Conservation (phyloP, 2,329 filamentous ascomycete species). For the Emmonsiellopsis sp. region DNA sequence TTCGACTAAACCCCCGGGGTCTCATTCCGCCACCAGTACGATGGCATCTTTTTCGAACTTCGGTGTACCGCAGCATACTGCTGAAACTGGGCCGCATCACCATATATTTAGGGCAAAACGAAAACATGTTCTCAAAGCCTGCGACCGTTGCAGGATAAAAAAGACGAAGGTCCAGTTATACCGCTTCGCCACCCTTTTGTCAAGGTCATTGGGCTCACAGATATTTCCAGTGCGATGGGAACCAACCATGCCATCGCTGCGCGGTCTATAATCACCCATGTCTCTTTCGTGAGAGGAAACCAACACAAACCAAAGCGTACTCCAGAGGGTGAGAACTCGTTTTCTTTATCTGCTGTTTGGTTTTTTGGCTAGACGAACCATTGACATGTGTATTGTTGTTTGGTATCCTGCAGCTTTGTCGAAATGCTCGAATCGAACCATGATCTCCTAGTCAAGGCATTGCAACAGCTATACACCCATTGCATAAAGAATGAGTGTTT, state of each 20-base stretch:
- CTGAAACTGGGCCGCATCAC: slow-evolving; percentile 28
- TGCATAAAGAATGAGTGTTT: slow-evolving; percentile 35
- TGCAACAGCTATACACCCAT: slow-evolving; percentile 34
- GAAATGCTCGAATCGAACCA: slow-evolving; percentile 38
- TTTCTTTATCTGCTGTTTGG: not conserved
- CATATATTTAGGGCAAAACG: slow-evolving; percentile 35
- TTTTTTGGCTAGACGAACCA: not conserved
- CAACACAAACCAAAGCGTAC: slow-evolving; percentile 36
- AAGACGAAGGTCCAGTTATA: slow-evolving; percentile 33
- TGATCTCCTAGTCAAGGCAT: slow-evolving; percentile 33
- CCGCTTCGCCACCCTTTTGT: slow-evolving; percentile 1
- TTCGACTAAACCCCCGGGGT: slow-evolving; percentile 24
- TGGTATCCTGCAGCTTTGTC: slow-evolving; percentile 26
- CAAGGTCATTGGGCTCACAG: slow-evolving; percentile 6
- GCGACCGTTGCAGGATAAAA: slow-evolving; percentile 38
- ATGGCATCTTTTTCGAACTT: slow-evolving; percentile 24
- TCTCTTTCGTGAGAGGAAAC: slow-evolving; percentile 36
- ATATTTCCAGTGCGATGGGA: slow-evolving; percentile 33
- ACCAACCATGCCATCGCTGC: slow-evolving; percentile 37
- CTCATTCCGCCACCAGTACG: slow-evolving; percentile 24
- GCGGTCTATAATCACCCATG: slow-evolving; percentile 36
- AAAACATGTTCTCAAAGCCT: slow-evolving; percentile 37
- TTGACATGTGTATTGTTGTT: slow-evolving; percentile 4
- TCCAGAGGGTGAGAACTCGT: slow-evolving; percentile 29
- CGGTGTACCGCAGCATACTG: slow-evolving; percentile 19